Evolutionary conservation across 2,329 filamentous ascomycete species (phyloP), one percentile per base, ranked within the genome.

Genomic region (Hyphodiscus sp.): DNA sequence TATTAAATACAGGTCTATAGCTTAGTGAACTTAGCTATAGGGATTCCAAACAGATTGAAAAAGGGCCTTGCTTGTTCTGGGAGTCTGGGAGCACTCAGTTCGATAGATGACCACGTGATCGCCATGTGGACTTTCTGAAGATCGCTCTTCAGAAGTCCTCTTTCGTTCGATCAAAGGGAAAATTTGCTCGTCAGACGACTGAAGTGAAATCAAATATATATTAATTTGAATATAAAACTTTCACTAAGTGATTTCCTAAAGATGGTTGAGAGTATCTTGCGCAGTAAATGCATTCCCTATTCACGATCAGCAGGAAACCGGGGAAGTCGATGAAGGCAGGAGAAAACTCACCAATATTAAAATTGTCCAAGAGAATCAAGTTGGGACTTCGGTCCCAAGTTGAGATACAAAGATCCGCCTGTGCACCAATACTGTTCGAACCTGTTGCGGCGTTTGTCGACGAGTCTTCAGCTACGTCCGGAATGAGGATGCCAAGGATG

Each of bases 291-390:
- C 62, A 59, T 66, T 53, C 2, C 66, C 65, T 65, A 29, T 38
- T 48, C n/a, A n/a, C 16, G 9, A 16, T 30, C 41, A 49, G 47
- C 20, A 52, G 49, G 6, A 47, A 38, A 19, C 6, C 16, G 45
- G 2, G 41, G n/a, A 20, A 8, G 23, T 8, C 23, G 15, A 16
- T 41, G 13, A 38, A 20, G 7, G 8, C 11, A 29, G 20, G 42
- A 19, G 18, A 20, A 45, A 13, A 56, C 54, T 20, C 42, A 62
- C 61, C 63, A 47, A 76, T 72, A 58, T 83, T 77, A 65, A 81
- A 81, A 63, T 78, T 82, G 65, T 85, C 81, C 0, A 83, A 77
- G 16, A 85, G 67, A 41, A 83, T 71, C 52, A 79, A 80, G 6
- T 71, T 76, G 2, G 81, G 78, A 42, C 71, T 67, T 26, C 74